Conservation (phyloP, 495 filamentous ascomycete genomes). For the Lineolata rhizophorae region DNA sequence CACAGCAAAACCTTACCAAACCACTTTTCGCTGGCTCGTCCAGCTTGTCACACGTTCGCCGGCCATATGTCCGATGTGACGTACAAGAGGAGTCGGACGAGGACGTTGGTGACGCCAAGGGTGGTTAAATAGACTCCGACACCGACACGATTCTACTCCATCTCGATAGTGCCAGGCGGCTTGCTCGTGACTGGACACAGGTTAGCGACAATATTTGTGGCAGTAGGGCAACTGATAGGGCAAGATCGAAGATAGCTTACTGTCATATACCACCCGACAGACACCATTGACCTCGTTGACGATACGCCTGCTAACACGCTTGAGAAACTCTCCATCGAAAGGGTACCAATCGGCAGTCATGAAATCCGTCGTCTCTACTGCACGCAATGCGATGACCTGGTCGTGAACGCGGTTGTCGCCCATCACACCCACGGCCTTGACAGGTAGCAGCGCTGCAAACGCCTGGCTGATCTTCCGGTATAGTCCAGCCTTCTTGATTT, state of each 20-base stretch:
- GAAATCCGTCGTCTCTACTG: conserved; percentile 58
- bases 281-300: conserved; percentile 70
- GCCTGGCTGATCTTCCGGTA: conserved; percentile 71
- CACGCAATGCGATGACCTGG: conserved; percentile 40
- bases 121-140: too few relatives aligned
- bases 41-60: too few relatives aligned
- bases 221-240: conserved; percentile 3
- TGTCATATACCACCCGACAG: conserved; percentile 36
- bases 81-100: too few relatives aligned
- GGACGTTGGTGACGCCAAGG: too few relatives aligned
- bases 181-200: too few relatives aligned
- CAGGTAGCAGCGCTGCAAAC: conserved; percentile 55
- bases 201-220: conserved; percentile 13
- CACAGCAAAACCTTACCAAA: too few relatives aligned
- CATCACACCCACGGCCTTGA: conserved; percentile 56
- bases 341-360: conserved; percentile 63
- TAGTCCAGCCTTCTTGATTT: conserved; percentile 63
- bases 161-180: conserved; percentile 59
- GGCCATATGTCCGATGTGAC: too few relatives aligned
- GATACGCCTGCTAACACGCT: conserved; percentile 46
- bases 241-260: too few relatives aligned
- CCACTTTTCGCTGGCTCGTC: too few relatives aligned
- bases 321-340: conserved; percentile 44
- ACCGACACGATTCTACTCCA: too few relatives aligned
- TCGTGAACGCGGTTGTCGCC: conserved; percentile 49